phyloP scores from a whole-genome alignment of 2,329 filamentous ascomycete species.

The Pyricularia sp. region DNA sequence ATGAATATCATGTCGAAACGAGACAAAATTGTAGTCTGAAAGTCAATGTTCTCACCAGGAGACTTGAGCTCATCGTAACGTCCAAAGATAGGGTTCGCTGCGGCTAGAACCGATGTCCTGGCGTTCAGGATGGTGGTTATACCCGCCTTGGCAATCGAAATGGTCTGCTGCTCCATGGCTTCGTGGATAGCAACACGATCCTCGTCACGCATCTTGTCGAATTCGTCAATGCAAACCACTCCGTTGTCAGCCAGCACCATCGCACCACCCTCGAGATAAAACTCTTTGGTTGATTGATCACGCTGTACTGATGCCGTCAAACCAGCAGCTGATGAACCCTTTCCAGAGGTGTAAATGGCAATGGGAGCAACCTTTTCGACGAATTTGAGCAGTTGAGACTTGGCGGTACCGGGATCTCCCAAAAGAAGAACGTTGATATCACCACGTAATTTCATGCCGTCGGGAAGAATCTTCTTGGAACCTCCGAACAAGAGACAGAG shows the following conservation, averaged over 20 bases:
- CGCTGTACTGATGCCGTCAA: constrained; percentile 93
- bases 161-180: constrained; percentile 99
- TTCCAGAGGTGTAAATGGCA: constrained; percentile 96
- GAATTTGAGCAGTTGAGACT: constrained; percentile 94
- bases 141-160: constrained; percentile 96
- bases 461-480: constrained; percentile 93
- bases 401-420: constrained; percentile 95
- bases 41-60: constrained; percentile 97
- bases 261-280: constrained; percentile 94
- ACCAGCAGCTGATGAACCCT: constrained; percentile 95
- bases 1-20: constrained; percentile 99
- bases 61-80: constrained; percentile 97
- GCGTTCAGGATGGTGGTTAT: constrained; percentile 98
- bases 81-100: constrained; percentile 95
- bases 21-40: constrained; percentile 95
- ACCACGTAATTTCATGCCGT: constrained; percentile 94
- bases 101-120: constrained; percentile 86
- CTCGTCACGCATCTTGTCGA: constrained; percentile 99
- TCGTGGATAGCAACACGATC: constrained; percentile 97
- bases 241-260: constrained; percentile 97
- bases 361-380: constrained; percentile 95
- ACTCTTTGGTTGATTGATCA: constrained; percentile 84
- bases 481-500: constrained; percentile 88
- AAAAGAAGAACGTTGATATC: constrained; percentile 97
- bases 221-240: constrained; percentile 97